Evolutionary conservation across 305 asterid genomes (phyloP).

Genomic region (Fraxinus dipetala): DNA sequence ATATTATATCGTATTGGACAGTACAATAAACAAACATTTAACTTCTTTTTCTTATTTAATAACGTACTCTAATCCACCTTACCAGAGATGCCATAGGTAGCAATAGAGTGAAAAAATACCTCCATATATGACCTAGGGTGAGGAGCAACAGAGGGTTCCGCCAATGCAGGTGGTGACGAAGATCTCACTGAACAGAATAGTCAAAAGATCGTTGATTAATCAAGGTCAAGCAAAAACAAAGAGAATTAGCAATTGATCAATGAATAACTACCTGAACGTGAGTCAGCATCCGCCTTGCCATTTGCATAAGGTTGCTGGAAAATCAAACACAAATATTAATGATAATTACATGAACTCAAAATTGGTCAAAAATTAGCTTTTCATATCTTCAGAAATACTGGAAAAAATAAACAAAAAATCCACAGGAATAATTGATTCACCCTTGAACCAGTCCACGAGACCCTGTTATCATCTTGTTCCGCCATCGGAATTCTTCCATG

Average conservation of each 20-base stretch:
- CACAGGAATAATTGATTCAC: slow-evolving; percentile 39
- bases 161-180: slow-evolving; percentile 60
- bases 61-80: not conserved
- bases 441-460: slow-evolving; percentile 44
- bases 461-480: slow-evolving; percentile 45
- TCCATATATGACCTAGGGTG: slow-evolving; percentile 86
- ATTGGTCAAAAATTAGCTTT: not conserved
- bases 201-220: not conserved
- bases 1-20: not conserved
- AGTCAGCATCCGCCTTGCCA: slow-evolving; percentile 59
- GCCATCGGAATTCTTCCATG: slow-evolving; percentile 39
- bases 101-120: slow-evolving; percentile 37
- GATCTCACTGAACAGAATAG: slow-evolving; percentile 59
- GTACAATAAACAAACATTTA: not conserved
- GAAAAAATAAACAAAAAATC: not conserved
- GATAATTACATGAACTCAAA: slow-evolving; percentile 19
- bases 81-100: not conserved
- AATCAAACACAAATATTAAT: slow-evolving; percentile 22
- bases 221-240: not conserved
- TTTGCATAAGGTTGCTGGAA: slow-evolving; percentile 70
- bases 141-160: slow-evolving; percentile 68
- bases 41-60: not conserved
- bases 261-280: slow-evolving; percentile 55
- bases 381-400: not conserved
- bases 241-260: slow-evolving; percentile 13